phyloP scores from a whole-genome alignment of 176 grass and related monocot genomes.

The Oryza brachyantha region DNA sequence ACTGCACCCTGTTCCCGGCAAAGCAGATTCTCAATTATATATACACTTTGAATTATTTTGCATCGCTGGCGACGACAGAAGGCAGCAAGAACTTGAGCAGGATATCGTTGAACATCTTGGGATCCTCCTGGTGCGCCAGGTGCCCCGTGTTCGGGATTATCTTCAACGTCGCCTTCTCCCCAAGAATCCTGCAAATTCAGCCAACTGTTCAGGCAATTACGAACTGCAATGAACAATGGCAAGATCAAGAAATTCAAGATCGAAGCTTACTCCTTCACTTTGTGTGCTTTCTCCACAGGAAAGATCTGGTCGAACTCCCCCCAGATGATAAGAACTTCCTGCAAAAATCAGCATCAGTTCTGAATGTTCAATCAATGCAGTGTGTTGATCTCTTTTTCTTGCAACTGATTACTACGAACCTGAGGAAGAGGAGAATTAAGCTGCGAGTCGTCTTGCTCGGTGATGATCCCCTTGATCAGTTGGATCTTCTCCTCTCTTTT shows the following conservation, averaged over 20 bases:
- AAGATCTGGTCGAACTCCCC: conserved; percentile 88
- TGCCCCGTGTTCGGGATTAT: conserved; percentile 67
- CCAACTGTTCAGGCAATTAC: not conserved
- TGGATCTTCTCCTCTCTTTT: conserved; percentile 64
- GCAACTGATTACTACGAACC: conserved; percentile 19
- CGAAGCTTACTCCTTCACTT: conserved; percentile 65
- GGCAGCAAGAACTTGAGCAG: conserved; percentile 52
- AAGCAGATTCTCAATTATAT: not conserved
- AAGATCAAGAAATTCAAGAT: not conserved
- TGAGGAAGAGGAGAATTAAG: conserved; percentile 63
- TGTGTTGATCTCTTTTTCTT: not conserved
- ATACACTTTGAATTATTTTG: not conserved
- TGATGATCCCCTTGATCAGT: conserved; percentile 60
- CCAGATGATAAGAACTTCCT: conserved; percentile 84
- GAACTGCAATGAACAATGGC: not conserved
- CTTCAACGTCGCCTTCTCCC: conserved; percentile 61
- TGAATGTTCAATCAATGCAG: not conserved
- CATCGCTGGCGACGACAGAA: not conserved
- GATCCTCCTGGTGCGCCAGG: conserved; percentile 62
- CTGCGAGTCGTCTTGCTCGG: conserved; percentile 49
- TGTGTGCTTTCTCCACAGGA: conserved; percentile 54
- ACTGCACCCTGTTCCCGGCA: not conserved
- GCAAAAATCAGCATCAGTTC: not conserved
- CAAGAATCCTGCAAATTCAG: conserved; percentile 52
- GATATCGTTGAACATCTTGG: conserved; percentile 52